These are phyloP conservation scores for Kandelia obovata DNA, from an alignment of 345 rosid genomes.

Conservation along the genomic window DNA sequence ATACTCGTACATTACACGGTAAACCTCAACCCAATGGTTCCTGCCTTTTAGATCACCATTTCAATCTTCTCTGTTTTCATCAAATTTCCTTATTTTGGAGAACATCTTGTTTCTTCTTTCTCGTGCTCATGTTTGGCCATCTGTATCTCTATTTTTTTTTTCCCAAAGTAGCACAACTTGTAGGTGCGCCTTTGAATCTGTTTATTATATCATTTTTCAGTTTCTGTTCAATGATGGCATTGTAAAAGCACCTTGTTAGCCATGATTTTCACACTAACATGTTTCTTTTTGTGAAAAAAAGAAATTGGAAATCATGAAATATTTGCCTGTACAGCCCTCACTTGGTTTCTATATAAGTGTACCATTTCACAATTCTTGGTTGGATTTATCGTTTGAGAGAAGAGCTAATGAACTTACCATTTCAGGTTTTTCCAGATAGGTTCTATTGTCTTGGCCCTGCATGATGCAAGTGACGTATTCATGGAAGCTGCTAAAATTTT, in stretches of 20 bases:
- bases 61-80: too few relatives aligned
- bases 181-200: too few relatives aligned
- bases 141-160: neutral
- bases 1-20: slow-evolving; percentile 79
- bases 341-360: neutral
- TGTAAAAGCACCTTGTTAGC: too few relatives aligned
- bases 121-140: neutral
- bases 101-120: too few relatives aligned
- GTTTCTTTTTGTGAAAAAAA: too few relatives aligned
- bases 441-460: slow-evolving; percentile 75
- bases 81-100: too few relatives aligned
- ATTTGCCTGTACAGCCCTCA: neutral
- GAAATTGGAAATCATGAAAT: neutral
- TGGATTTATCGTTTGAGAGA: neutral
- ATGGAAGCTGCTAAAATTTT: slow-evolving; percentile 90
- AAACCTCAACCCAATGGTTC: slow-evolving; percentile 10
- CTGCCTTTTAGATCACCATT: neutral
- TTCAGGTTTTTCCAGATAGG: slow-evolving; percentile 83
- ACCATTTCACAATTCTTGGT: neutral
- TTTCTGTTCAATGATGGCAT: too few relatives aligned
- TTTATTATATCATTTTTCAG: too few relatives aligned
- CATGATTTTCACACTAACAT: too few relatives aligned
- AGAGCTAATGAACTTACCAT: neutral
- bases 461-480: slow-evolving; percentile 89
- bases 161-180: neutral